Evolutionary conservation across 164 flowering plant genomes (phyloP), one percentile per base, ranked within the genome.

Genomic region (Annona cherimola): DNA sequence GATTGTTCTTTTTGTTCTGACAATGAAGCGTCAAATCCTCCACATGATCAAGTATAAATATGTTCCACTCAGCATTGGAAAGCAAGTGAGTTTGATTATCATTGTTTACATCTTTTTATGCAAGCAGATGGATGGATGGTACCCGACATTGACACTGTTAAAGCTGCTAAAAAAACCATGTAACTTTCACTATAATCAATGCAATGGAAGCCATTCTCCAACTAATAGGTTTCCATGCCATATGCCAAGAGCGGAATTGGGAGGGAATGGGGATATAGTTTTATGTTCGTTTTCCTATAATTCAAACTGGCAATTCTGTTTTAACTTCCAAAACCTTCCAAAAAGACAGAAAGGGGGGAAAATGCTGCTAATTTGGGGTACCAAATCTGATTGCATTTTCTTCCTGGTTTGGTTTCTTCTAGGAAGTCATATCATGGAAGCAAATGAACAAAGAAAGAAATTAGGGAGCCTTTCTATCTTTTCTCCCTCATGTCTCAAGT

Each of bases 1-100:
- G 95, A 70, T 86, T 70, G 90, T 87, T 71, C 85, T 90, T 5
- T 90, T 90, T 76, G 83, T 88, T 44, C 86, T 90, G 66, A 88
- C 92, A 40, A 90, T 90, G 95, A 90, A 83, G 85, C 91, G 92
- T 69, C 91, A 90, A 78, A 90, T 88, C 66, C 74, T 82, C 75
- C 95, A 88, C 81, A 90, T 90, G 95, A 86, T 88, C 59, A 90
- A 87, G 72, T 83, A 86, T 82, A 88, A 79, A 78, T 90, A 90
- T 69, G 63, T 88, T 57, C 92, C 92, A 7, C 81, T 90, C 83
- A 83, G 79, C 86, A 35, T 88, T 35, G 95, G 92, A 12, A 90
- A 90, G 73, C 90, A 90, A 91, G 95, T 88, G 44, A 80, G 81
- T 54, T 62, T 43, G 35, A 63, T 26, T 26, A 26, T 0, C 44